These are phyloP conservation scores for Lachancea sp. DNA, from an alignment of 805 yeast species.

Conservation along the genomic window DNA sequence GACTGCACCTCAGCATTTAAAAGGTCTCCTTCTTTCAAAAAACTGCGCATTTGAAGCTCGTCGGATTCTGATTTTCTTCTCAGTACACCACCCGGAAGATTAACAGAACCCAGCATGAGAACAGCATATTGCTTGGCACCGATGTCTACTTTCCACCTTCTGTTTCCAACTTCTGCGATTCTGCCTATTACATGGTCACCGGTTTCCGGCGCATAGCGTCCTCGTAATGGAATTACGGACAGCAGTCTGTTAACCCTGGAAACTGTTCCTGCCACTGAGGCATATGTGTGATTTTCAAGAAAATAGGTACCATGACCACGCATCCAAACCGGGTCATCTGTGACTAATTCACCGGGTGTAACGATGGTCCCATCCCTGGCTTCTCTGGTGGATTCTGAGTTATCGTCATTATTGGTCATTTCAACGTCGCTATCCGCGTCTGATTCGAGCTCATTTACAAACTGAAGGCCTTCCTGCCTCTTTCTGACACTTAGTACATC, in stretches of 20 bases:
- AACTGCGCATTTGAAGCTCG: conserved; percentile 91
- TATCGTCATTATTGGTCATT: conserved; percentile 30
- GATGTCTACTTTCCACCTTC: conserved; percentile 94
- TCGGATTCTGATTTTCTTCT: conserved; percentile 92
- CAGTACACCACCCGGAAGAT: conserved; percentile 93
- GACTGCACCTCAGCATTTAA: conserved; percentile 95
- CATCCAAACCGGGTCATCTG: conserved; percentile 97
- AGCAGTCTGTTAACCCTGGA: conserved; percentile 79
- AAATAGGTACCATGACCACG: conserved; percentile 95
- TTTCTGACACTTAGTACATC: conserved; percentile 28
- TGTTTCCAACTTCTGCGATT: conserved; percentile 87
- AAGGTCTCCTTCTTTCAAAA: conserved; percentile 91
- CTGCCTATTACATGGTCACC: conserved; percentile 96
- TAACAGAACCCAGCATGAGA: conserved; percentile 88
- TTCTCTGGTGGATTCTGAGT: conserved; percentile 27
- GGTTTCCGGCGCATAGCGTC: conserved; percentile 86
- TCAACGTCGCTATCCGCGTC: conserved; percentile 18
- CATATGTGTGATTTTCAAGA: conserved; percentile 64
- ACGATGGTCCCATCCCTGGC: conserved; percentile 44
- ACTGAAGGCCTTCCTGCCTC: conserved; percentile 25
- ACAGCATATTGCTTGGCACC: conserved; percentile 94
- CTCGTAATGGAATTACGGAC: conserved; percentile 78
- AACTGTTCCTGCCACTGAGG: conserved; percentile 90
- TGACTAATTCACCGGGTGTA: conserved; percentile 94
- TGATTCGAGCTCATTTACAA: conserved; percentile 10